Conservation (phyloP, 106 monocot genomes). For the Apostasia shenzhenica region DNA sequence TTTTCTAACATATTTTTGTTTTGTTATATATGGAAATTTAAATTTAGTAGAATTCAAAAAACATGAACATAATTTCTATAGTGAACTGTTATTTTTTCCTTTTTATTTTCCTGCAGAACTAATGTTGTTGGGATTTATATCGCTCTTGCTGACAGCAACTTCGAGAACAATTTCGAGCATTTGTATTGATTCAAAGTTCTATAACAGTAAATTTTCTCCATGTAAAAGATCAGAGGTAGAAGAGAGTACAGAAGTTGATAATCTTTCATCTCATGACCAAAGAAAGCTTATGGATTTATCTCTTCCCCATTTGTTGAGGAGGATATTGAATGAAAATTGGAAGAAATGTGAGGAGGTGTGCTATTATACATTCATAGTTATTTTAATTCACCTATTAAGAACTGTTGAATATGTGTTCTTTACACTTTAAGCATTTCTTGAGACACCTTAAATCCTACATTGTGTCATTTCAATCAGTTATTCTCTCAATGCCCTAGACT, state of each 20-base stretch:
- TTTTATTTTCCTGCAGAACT: constrained; percentile 52
- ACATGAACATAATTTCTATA: no score
- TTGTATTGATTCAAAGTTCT: constrained; percentile 89
- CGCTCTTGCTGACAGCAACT: constrained; percentile 79
- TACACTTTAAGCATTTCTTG: no score
- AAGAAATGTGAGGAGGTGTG: constrained; percentile 61
- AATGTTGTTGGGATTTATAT: constrained; percentile 94
- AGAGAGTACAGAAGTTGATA: constrained; percentile 21
- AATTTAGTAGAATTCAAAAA: background rate
- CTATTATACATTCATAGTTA: constrained; percentile 5
- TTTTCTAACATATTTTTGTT: background rate
- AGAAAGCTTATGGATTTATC: constrained; percentile 19
- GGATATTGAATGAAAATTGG: constrained; percentile 31
- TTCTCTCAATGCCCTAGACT: no score
- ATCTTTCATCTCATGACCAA: constrained; percentile 14
- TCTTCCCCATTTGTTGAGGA: constrained; percentile 33
- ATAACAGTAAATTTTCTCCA: constrained; percentile 73
- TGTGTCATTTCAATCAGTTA: no score
- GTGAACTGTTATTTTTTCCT: background rate
- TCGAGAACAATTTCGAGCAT: constrained; percentile 83
- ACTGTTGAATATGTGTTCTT: no score
- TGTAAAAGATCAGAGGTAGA: constrained; percentile 60
- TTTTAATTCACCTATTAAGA: no score
- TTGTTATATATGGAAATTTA: background rate
- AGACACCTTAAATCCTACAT: no score